Conservation (phyloP, 1,284 basidiomycete species). For the Pholiota adiposa region DNA sequence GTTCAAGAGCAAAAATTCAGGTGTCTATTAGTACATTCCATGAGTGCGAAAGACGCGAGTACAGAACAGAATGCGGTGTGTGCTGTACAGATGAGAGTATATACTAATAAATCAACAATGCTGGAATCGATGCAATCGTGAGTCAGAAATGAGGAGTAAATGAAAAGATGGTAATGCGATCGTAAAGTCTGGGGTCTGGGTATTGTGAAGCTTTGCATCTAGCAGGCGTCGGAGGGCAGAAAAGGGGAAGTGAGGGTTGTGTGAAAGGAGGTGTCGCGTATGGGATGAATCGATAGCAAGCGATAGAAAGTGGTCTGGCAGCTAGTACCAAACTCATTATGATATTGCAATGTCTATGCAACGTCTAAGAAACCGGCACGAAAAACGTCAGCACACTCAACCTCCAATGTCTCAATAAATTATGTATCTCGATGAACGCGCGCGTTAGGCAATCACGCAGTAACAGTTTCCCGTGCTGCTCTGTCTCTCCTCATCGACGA, state of each 20-base stretch:
- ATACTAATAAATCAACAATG: constrained; percentile 6
- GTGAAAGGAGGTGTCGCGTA: background rate
- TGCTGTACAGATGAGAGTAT: background rate
- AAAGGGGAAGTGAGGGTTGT: background rate
- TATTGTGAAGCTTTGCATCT: constrained; percentile 11
- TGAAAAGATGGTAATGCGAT: background rate
- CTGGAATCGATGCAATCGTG: background rate
- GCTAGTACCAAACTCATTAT: background rate
- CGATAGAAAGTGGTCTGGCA: background rate
- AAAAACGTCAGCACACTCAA: too few relatives aligned
- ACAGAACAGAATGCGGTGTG: background rate
- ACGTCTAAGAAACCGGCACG: background rate
- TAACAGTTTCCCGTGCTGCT: background rate
- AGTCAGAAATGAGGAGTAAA: background rate
- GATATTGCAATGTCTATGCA: background rate
- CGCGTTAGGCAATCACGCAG: constrained; percentile 2
- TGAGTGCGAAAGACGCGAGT: background rate
- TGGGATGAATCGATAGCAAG: background rate
- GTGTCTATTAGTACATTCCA: background rate
- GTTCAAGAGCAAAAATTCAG: background rate
- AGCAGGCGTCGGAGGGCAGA: constrained; percentile 3
- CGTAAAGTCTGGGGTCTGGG: background rate
- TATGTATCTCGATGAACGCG: background rate
- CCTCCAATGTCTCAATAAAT: background rate
- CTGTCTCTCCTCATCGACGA: constrained; percentile 1